Percentiles rank a stretch among this genome's conserved stretches.
Conservation (phyloP, 2,329 filamentous ascomycete genomes). For the Penicillium sp. region DNA sequence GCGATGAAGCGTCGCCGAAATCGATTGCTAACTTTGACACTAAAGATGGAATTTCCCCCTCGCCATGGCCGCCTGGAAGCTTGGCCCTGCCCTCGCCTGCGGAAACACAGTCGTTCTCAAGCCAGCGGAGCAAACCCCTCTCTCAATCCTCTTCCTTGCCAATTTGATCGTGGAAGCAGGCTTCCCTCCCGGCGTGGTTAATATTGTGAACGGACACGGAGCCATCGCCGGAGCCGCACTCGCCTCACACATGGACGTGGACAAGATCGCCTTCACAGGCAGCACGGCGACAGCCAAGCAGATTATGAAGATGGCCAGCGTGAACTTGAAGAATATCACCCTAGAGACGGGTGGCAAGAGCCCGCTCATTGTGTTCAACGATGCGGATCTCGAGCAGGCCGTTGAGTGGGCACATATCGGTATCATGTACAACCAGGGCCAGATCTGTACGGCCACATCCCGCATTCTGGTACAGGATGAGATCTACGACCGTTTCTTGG, state of each 20-base stretch:
- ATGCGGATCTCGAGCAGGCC: slow-evolving; percentile 65
- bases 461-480: slow-evolving; percentile 28
- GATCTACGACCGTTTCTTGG: slow-evolving; percentile 24
- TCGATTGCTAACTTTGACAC: not conserved
- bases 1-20: slow-evolving; percentile 35
- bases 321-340: slow-evolving; percentile 37
- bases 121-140: slow-evolving; percentile 36
- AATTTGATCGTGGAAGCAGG: slow-evolving; percentile 35
- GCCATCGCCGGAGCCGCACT: slow-evolving; percentile 32
- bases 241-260: slow-evolving; percentile 33
- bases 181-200: slow-evolving; percentile 36
- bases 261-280: slow-evolving; percentile 38
- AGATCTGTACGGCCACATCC: slow-evolving; percentile 37
- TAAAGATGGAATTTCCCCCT: slow-evolving; percentile 47
- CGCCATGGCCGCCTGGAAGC: slow-evolving; percentile 63
- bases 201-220: slow-evolving; percentile 36
- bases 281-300: slow-evolving; percentile 35
- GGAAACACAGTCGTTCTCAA: slow-evolving; percentile 37
- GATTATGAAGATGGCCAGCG: slow-evolving; percentile 39
- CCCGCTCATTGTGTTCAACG: slow-evolving; percentile 62
- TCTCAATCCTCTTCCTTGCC: slow-evolving; percentile 35
- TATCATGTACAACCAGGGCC: slow-evolving; percentile 47
- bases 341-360: slow-evolving; percentile 61
- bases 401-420: slow-evolving; percentile 65
- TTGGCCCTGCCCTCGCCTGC: slow-evolving; percentile 35